phyloP scores from a whole-genome alignment of 805 yeast species.

The Wickerhamomyces alni region DNA sequence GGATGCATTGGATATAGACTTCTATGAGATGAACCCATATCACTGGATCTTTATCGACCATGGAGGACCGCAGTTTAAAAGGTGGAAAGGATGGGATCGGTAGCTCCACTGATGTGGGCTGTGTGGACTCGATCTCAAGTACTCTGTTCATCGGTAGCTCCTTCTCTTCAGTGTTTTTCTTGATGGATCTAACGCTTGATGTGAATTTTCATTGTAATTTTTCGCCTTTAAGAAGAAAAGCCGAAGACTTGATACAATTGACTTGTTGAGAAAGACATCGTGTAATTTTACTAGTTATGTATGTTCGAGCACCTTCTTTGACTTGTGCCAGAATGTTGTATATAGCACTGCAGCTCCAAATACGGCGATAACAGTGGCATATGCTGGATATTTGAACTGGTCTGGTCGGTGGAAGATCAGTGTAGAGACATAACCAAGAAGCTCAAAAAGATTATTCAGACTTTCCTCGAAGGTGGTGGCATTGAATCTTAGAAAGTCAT shows the following conservation, averaged over 20 bases:
- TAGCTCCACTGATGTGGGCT: conserved; percentile 25
- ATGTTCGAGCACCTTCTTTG: not conserved
- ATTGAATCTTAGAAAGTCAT: conserved; percentile 24
- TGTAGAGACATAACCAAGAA: conserved; percentile 24
- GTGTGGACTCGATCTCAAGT: not conserved
- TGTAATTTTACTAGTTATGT: too few relatives aligned
- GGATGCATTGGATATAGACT: conserved; percentile 50
- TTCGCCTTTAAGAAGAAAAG: too few relatives aligned
- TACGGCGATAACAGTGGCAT: conserved; percentile 11
- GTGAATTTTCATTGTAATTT: too few relatives aligned
- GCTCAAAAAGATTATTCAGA: conserved; percentile 25
- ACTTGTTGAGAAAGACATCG: too few relatives aligned
- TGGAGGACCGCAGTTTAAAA: conserved; percentile 64
- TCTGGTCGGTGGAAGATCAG: conserved; percentile 25
- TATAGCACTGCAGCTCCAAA: conserved; percentile 5
- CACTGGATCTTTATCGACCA: conserved; percentile 78
- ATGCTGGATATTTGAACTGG: conserved; percentile 25
- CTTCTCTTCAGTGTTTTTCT: too few relatives aligned
- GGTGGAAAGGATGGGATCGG: conserved; percentile 74
- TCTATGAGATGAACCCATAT: conserved; percentile 74
- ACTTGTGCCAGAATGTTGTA: conserved; percentile 5
- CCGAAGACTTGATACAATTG: too few relatives aligned
- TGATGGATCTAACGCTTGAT: too few relatives aligned
- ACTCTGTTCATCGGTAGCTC: not conserved
- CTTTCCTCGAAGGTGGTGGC: conserved; percentile 31